These are phyloP conservation scores for Neonectria ditissima DNA, from an alignment of 2,329 filamentous ascomycete species.

Conservation along the genomic window DNA sequence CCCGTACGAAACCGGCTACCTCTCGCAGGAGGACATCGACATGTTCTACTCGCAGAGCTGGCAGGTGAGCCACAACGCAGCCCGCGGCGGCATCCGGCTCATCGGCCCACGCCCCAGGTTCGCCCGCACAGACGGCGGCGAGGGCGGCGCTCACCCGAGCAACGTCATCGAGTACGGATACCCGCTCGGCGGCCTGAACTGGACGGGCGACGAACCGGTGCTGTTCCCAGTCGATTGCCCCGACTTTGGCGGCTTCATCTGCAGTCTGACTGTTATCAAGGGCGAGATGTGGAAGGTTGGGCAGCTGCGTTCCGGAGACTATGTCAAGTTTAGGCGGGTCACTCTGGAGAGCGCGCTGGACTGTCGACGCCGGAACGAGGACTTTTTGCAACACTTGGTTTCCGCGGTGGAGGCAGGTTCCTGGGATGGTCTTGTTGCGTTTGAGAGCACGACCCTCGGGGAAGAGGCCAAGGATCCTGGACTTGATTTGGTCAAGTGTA, in stretches of 20 bases:
- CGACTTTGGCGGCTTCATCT: conserved; percentile 48
- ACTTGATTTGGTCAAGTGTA: conserved; percentile 15
- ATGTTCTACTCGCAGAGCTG: conserved; percentile 69
- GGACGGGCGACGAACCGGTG: conserved; percentile 50
- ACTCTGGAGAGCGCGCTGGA: conserved; percentile 46
- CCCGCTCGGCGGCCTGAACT: conserved; percentile 54
- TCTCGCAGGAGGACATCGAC: conserved; percentile 61
- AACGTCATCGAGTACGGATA: conserved; percentile 58
- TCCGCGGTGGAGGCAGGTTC: not conserved
- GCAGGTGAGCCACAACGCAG: conserved; percentile 71
- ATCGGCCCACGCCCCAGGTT: conserved; percentile 69
- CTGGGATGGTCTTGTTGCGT: conserved; percentile 15
- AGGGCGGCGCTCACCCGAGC: conserved; percentile 71
- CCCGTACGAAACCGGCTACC: conserved; percentile 48
- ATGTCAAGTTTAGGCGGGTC: conserved; percentile 51
- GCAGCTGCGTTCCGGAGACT: conserved; percentile 49
- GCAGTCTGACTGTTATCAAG: conserved; percentile 45
- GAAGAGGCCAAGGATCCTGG: conserved; percentile 14
- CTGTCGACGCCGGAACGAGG: conserved; percentile 18
- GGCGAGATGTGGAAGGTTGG: conserved; percentile 53
- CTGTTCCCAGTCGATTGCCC: conserved; percentile 51
- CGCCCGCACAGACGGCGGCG: conserved; percentile 69
- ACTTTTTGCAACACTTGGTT: conserved; percentile 14
- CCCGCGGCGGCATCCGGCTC: conserved; percentile 69
- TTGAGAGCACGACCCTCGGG: conserved; percentile 12